Evolutionary conservation across 2,329 filamentous ascomycete genomes (phyloP).

Genomic region (Chrysoporthe austroafricana): DNA sequence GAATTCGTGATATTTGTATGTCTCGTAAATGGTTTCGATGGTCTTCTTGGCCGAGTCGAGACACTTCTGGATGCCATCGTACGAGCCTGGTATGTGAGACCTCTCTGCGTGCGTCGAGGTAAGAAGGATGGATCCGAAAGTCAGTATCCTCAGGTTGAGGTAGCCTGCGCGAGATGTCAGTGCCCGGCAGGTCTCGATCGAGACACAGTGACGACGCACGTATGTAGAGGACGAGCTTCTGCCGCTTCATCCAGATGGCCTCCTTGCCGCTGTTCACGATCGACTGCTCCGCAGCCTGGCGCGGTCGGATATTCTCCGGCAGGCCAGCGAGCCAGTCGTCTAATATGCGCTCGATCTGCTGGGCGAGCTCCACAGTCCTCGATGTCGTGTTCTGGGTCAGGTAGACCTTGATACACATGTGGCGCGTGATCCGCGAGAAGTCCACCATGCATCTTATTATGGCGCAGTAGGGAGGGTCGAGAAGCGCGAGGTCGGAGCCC

Average conservation of each 20-base stretch:
- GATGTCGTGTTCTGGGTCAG: slow-evolving; percentile 31
- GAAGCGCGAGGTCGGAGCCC: slow-evolving; percentile 10
- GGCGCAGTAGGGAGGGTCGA: slow-evolving; percentile 35
- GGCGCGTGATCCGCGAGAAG: slow-evolving; percentile 35
- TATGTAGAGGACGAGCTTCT: slow-evolving; percentile 34
- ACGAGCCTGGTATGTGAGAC: slow-evolving; percentile 28
- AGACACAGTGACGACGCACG: slow-evolving; percentile 26
- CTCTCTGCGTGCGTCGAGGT: slow-evolving; percentile 30
- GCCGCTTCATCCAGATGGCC: slow-evolving; percentile 36
- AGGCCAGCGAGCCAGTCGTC: slow-evolving; percentile 33
- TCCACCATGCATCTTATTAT: slow-evolving; percentile 37
- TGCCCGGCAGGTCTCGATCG: not conserved
- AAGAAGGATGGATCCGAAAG: slow-evolving; percentile 36
- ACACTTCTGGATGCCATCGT: slow-evolving; percentile 32
- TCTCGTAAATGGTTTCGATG: slow-evolving; percentile 37
- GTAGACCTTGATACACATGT: slow-evolving; percentile 35
- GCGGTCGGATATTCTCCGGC: slow-evolving; percentile 33
- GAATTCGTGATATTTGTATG: slow-evolving; percentile 37
- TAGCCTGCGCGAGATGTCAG: slow-evolving; percentile 29
- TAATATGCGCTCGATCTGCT: slow-evolving; percentile 33
- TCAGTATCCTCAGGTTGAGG: slow-evolving; percentile 35
- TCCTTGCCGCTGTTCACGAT: slow-evolving; percentile 31
- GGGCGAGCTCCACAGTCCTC: slow-evolving; percentile 31
- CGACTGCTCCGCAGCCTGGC: slow-evolving; percentile 23
- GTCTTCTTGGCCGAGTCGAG: slow-evolving; percentile 36